A percentile compares a stretch with the other conserved stretches of the same genome.
Evolutionary conservation across 345 rosid genomes (phyloP).

Genomic region (Populus deltoides): DNA sequence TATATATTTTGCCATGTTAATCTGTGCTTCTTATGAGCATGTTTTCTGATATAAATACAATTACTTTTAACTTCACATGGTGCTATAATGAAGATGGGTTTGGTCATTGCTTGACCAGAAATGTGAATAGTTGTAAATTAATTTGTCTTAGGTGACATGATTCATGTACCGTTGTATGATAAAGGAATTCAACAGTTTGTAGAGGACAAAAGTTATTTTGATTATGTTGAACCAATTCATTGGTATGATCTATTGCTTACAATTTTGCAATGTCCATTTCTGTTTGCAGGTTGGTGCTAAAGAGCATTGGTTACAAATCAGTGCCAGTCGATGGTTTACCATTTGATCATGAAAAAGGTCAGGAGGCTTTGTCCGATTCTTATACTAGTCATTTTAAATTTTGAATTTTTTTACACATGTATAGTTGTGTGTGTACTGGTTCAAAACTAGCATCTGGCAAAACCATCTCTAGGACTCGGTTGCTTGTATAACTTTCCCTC

Average conservation of each 20-base stretch:
- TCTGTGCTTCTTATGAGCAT: not conserved
- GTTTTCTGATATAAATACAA: not conserved
- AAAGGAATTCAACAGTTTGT: too few species aligned
- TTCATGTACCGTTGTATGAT: not conserved
- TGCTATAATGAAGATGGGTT: not conserved
- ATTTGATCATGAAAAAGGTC: slow-evolving; percentile 57
- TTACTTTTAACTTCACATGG: not conserved
- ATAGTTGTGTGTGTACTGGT: too few species aligned
- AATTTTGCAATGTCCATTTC: slow-evolving; percentile 5
- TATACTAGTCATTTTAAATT: too few species aligned
- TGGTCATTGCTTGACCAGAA: not conserved
- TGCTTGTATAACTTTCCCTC: not conserved
- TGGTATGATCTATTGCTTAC: slow-evolving; percentile 1
- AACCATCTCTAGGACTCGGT: too few species aligned
- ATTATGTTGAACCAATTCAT: too few species aligned
- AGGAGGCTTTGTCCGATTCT: too few species aligned
- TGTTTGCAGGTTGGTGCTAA: slow-evolving; percentile 66
- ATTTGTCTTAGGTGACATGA: not conserved
- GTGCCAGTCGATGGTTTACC: slow-evolving; percentile 67
- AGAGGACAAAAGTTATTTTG: too few species aligned
- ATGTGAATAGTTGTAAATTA: not conserved
- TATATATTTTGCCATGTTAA: not conserved
- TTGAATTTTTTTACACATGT: too few species aligned
- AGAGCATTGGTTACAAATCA: slow-evolving; percentile 94
- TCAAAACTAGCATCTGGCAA: too few species aligned